Conservation (phyloP, 768 basidiomycete genomes). For the Suillus subalutaceus region DNA sequence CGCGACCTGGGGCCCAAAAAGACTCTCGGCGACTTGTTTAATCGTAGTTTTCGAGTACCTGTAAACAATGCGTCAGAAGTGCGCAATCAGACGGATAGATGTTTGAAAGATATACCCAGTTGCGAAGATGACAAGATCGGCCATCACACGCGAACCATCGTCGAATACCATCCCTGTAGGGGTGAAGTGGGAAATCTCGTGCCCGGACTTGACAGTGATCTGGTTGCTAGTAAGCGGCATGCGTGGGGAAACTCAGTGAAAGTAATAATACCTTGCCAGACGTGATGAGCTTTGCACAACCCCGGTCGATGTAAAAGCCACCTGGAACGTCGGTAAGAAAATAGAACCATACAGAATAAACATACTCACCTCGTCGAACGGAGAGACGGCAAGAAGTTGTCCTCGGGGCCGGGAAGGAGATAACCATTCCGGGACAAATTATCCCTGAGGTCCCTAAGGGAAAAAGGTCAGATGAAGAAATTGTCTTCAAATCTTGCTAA, state of each 20-base stretch:
- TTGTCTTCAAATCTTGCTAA: not conserved
- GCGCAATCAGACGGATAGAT: not conserved
- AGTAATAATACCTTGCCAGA: constrained; percentile 9
- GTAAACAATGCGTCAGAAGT: not conserved
- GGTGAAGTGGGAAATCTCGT: constrained; percentile 4
- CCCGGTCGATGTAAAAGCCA: constrained; percentile 13
- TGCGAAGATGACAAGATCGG: constrained; percentile 10
- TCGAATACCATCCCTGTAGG: constrained; percentile 7
- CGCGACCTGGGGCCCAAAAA: constrained; percentile 7
- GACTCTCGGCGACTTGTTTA: constrained; percentile 3
- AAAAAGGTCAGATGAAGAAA: not conserved
- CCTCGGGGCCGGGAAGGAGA: constrained; percentile 4
- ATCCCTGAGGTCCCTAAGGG: constrained; percentile 5
- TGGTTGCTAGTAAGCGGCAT: not conserved
- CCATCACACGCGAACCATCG: constrained; percentile 8
- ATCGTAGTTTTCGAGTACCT: constrained; percentile 11
- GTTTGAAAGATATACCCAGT: constrained; percentile 2
- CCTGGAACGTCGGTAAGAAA: not conserved
- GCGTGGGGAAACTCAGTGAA: not conserved
- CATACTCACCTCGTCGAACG: constrained; percentile 7
- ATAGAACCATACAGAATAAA: not conserved
- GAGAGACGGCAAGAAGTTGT: constrained; percentile 12
- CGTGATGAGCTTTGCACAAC: constrained; percentile 11
- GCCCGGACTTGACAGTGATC: constrained; percentile 13
- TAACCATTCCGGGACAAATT: constrained; percentile 7